Conservation (phyloP, 2,329 filamentous ascomycete species). For the Metarhizium anisopliae region DNA sequence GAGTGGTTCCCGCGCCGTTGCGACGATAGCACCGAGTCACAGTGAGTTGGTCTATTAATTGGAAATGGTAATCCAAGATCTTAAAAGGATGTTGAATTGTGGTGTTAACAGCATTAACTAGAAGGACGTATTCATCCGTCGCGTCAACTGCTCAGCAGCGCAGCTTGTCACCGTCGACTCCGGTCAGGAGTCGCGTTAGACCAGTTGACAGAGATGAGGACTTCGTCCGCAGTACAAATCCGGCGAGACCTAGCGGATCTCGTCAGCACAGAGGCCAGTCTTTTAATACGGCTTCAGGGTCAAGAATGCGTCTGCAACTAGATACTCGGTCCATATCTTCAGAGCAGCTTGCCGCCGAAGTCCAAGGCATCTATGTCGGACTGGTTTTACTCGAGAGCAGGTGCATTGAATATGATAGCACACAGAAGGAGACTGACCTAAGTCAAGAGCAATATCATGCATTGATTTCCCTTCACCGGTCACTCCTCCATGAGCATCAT, state of each 20-base stretch:
- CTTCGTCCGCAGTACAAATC: too few relatives aligned
- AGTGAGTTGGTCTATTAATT: too few relatives aligned
- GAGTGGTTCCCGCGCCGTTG: too few relatives aligned
- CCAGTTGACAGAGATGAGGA: too few relatives aligned
- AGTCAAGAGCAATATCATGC: conserved; percentile 74
- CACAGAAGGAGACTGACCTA: conserved; percentile 36
- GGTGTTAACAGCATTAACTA: too few relatives aligned
- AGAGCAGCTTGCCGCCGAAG: conserved; percentile 71
- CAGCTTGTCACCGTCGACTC: too few relatives aligned
- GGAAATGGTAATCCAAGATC: too few relatives aligned
- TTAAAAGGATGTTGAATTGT: too few relatives aligned
- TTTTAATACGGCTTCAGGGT: background rate
- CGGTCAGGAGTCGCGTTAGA: too few relatives aligned
- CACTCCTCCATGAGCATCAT: conserved; percentile 63
- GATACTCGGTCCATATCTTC: conserved; percentile 63
- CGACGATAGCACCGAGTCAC: too few relatives aligned
- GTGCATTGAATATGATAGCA: conserved; percentile 73
- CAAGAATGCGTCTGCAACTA: conserved; percentile 30
- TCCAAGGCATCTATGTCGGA: conserved; percentile 75
- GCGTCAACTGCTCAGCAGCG: too few relatives aligned
- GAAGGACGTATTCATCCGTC: too few relatives aligned
- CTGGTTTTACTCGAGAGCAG: conserved; percentile 81
- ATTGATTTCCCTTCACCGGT: conserved; percentile 57
- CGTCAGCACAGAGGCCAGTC: conserved; percentile 10
- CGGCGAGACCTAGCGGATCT: conserved; percentile 2